These are phyloP conservation scores for Pseudisothecium myosuroides DNA, from an alignment of 225 moss, liverwort and hornwort genomes.

Conservation along the genomic window DNA sequence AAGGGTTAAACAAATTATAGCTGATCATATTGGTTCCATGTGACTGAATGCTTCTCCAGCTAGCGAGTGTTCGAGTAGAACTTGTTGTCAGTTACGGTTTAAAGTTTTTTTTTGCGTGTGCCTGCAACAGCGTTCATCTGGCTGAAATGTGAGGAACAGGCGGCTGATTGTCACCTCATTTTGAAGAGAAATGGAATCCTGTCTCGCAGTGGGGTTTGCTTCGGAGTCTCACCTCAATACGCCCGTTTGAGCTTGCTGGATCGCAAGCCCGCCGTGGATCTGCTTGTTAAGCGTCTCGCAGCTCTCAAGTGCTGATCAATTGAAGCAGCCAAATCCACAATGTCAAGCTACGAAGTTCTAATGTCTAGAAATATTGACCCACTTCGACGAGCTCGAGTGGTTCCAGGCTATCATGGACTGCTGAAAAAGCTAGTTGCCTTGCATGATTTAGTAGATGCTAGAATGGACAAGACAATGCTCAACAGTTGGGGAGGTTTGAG, in stretches of 20 bases:
- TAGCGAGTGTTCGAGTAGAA: background rate
- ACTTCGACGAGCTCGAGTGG: background rate
- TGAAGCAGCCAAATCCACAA: background rate
- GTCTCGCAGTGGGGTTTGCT: background rate
- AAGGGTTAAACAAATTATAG: background rate
- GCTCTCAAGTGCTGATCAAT: background rate
- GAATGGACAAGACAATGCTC: background rate
- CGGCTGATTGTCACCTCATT: background rate
- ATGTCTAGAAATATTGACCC: background rate
- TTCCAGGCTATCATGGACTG: background rate
- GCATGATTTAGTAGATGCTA: background rate
- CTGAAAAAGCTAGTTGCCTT: background rate
- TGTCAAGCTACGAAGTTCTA: background rate
- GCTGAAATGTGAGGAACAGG: slow-evolving; percentile 13
- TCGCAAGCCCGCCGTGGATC: background rate
- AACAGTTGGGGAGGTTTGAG: background rate
- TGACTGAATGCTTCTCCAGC: background rate
- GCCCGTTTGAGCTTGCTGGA: slow-evolving; percentile 27
- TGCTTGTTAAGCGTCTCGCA: background rate
- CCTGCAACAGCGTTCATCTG: slow-evolving; percentile 22
- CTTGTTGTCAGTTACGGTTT: background rate
- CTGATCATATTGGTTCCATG: too few relatives aligned
- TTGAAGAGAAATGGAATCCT: slow-evolving; percentile 14
- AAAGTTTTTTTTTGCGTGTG: background rate
- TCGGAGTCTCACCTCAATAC: slow-evolving; percentile 5